Evolutionary conservation across 257 asterid species (phyloP).

Genomic region (Dorcoceras hygrometricum): DNA sequence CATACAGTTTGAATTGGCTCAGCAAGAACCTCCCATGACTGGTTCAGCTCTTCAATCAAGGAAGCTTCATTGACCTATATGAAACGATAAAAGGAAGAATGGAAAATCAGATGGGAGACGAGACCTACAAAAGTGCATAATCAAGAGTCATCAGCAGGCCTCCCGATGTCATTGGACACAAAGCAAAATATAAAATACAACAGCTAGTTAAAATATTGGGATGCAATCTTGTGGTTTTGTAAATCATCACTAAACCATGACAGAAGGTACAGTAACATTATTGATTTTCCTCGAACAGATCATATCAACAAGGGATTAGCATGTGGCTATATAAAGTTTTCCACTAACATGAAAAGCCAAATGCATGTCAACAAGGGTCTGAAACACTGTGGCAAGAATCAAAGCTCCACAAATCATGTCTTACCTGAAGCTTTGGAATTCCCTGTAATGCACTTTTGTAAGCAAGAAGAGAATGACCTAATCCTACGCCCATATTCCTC

Average conservation of each 20-base stretch:
- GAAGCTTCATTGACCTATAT: conserved; percentile 72
- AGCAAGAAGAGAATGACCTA: conserved; percentile 87
- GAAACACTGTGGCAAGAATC: neutral
- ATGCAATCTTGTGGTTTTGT: conserved; percentile 6
- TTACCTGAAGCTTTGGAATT: conserved; percentile 81
- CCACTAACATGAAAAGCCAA: conserved; percentile 1
- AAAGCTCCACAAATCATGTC: conserved; percentile 11
- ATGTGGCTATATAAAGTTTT: neutral
- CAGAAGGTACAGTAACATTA: neutral
- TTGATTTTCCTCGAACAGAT: neutral
- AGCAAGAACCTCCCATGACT: conserved; percentile 92
- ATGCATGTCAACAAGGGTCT: neutral
- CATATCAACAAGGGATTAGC: conserved; percentile 13
- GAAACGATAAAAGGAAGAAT: conserved; percentile 7
- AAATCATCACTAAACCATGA: neutral
- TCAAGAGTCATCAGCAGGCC: neutral
- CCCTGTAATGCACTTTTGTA: conserved; percentile 81
- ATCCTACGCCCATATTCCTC: conserved; percentile 87
- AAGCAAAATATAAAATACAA: neutral
- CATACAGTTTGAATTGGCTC: conserved; percentile 97
- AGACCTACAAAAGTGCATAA: neutral
- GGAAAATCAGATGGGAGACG: neutral
- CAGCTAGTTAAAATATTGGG: neutral
- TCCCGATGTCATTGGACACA: neutral
- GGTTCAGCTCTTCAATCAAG: conserved; percentile 58